A percentile compares a stretch with the other conserved stretches of the same genome.
phyloP scores from a whole-genome alignment of 2,329 filamentous ascomycete genomes.

The Venturia effusa region DNA sequence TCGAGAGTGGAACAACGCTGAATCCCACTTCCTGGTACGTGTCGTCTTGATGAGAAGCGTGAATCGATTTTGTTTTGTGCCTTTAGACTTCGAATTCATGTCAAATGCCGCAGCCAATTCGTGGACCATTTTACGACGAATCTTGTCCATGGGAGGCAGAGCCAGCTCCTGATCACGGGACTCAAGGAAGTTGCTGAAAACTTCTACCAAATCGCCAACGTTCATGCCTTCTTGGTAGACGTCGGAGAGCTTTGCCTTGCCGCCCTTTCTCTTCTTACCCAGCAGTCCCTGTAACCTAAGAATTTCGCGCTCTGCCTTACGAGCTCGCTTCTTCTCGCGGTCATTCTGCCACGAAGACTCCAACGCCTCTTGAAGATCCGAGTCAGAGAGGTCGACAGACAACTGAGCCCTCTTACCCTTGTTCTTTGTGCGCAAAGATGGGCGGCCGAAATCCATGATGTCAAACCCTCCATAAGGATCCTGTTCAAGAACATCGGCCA shows the following conservation, averaged over 20 bases:
- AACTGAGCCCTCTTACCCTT: slow-evolving; percentile 26
- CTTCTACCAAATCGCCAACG: slow-evolving; percentile 57
- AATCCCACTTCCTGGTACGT: slow-evolving; percentile 51
- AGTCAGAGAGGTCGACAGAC: slow-evolving; percentile 48
- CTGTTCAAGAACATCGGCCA: slow-evolving; percentile 48
- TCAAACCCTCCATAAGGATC: slow-evolving; percentile 63
- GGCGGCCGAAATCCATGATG: slow-evolving; percentile 70
- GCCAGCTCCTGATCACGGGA: slow-evolving; percentile 53
- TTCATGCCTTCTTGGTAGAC: slow-evolving; percentile 61
- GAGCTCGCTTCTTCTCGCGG: slow-evolving; percentile 57
- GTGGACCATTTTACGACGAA: slow-evolving; percentile 68
- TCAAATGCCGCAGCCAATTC: slow-evolving; percentile 64
- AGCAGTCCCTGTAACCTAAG: slow-evolving; percentile 55
- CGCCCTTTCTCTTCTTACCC: slow-evolving; percentile 42
- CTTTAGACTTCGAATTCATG: slow-evolving; percentile 75
- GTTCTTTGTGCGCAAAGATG: slow-evolving; percentile 48
- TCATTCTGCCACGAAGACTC: slow-evolving; percentile 55
- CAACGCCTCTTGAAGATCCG: slow-evolving; percentile 53
- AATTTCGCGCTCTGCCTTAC: slow-evolving; percentile 59
- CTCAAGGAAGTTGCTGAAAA: slow-evolving; percentile 61
- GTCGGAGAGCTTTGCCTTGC: slow-evolving; percentile 39
- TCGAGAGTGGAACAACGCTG: slow-evolving; percentile 39
- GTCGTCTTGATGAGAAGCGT: slow-evolving; percentile 67
- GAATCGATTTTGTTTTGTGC: slow-evolving; percentile 60
- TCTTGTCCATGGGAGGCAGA: slow-evolving; percentile 75